These are phyloP conservation scores for Galerina sulciceps DNA, from an alignment of 768 basidiomycete genomes.

Conservation along the genomic window DNA sequence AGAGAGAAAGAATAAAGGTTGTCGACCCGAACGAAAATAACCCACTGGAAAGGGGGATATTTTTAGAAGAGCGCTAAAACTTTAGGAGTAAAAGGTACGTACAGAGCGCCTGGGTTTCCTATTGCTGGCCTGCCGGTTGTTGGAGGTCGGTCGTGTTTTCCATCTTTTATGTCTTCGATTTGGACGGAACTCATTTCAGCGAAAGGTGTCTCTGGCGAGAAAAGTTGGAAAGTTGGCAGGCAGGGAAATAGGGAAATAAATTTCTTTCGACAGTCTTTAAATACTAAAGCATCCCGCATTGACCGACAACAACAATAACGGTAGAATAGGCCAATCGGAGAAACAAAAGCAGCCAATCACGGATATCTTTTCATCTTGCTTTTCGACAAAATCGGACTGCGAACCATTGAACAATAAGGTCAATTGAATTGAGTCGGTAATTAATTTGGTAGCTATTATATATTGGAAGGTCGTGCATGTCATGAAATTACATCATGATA, in stretches of 20 bases:
- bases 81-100: constrained; percentile 1
- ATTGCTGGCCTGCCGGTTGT: neutral
- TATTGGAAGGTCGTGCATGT: too few relatives aligned
- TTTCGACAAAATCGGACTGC: too few relatives aligned
- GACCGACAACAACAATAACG: too few relatives aligned
- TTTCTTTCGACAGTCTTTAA: too few relatives aligned
- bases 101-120: constrained; percentile 2
- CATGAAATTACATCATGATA: too few relatives aligned
- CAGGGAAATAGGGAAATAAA: too few relatives aligned
- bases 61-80: neutral
- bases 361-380: too few relatives aligned
- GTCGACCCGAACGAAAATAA: constrained; percentile 34
- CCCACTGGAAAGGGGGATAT: neutral
- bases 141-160: neutral
- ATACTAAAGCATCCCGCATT: too few relatives aligned
- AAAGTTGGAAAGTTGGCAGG: neutral
- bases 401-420: too few relatives aligned
- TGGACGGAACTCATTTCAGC: neutral
- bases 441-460: too few relatives aligned
- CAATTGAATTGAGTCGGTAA: too few relatives aligned
- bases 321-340: neutral
- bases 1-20: constrained; percentile 69
- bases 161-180: too few relatives aligned
- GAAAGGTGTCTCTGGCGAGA: neutral
- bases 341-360: neutral